Percentiles rank a stretch among this genome's conserved stretches.
phyloP scores from a whole-genome alignment of 1,139 yeast genomes.

The Protomyces pachydermus region DNA sequence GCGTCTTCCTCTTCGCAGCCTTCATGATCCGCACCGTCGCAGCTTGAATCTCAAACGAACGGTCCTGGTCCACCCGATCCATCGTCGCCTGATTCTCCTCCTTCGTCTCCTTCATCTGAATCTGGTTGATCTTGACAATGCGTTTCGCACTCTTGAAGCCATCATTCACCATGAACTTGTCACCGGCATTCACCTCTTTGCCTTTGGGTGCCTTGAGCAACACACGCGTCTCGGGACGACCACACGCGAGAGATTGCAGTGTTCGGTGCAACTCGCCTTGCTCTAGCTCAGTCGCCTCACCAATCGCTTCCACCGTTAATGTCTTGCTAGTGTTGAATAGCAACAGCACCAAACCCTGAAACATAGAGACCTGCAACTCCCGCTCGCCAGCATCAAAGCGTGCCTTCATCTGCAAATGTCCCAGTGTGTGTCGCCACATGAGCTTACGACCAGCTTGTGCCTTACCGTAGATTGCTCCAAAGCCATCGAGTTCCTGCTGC shows the following conservation, averaged over 20 bases:
- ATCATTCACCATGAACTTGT: constrained; percentile 38
- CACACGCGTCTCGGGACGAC: constrained; percentile 34
- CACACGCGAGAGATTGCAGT: constrained; percentile 37
- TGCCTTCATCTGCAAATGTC: constrained; percentile 38
- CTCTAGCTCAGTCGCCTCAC: constrained; percentile 34
- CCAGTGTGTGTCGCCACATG: constrained; percentile 39
- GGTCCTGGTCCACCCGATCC: constrained; percentile 37
- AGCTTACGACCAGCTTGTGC: constrained; percentile 36
- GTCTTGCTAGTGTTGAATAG: constrained; percentile 35
- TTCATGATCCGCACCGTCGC: constrained; percentile 51
- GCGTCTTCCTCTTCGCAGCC: constrained; percentile 46
- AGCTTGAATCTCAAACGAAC: constrained; percentile 40
- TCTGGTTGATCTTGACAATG: constrained; percentile 38
- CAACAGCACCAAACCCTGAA: constrained; percentile 38
- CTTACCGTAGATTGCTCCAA: constrained; percentile 34
- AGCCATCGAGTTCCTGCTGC: constrained; percentile 33
- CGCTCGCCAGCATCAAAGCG: constrained; percentile 38
- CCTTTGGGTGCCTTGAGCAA: constrained; percentile 36
- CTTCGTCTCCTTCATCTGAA: constrained; percentile 37
- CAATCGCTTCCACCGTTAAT: constrained; percentile 33
- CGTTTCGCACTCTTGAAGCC: constrained; percentile 37
- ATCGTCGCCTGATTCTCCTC: constrained; percentile 34
- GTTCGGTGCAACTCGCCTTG: constrained; percentile 35
- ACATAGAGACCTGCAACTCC: constrained; percentile 37
- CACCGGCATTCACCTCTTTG: constrained; percentile 34